These are phyloP conservation scores for Fusarium sp. DNA, from an alignment of 2,329 filamentous ascomycete species.

Conservation along the genomic window DNA sequence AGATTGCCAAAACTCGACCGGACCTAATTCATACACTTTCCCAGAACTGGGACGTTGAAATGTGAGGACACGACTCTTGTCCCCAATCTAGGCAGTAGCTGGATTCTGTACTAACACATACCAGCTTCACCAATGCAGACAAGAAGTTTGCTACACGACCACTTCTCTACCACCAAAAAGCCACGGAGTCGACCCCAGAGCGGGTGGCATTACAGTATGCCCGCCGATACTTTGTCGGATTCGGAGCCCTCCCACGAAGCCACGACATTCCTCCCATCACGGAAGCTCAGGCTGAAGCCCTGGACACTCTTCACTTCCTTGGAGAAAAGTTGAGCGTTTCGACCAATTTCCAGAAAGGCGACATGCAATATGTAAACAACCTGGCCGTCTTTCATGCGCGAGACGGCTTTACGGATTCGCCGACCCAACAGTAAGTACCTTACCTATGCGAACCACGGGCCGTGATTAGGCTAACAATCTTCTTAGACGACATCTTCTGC, in stretches of 20 bases:
- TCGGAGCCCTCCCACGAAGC: slow-evolving; percentile 56
- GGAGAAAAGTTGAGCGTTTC: slow-evolving; percentile 58
- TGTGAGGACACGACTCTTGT: slow-evolving; percentile 45
- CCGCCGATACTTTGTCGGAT: slow-evolving; percentile 34
- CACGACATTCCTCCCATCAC: slow-evolving; percentile 65
- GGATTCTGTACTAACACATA: accelerated
- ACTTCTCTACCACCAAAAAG: slow-evolving; percentile 19
- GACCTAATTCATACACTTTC: slow-evolving; percentile 68
- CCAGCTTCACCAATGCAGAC: slow-evolving; percentile 16
- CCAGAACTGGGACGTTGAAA: slow-evolving; percentile 58
- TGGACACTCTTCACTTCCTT: slow-evolving; percentile 62
- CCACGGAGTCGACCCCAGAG: not conserved
- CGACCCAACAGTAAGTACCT: slow-evolving; percentile 19
- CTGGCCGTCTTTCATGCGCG: slow-evolving; percentile 64
- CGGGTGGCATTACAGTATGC: slow-evolving; percentile 25
- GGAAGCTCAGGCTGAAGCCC: slow-evolving; percentile 63
- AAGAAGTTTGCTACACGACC: slow-evolving; percentile 21
- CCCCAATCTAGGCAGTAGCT: not conserved
- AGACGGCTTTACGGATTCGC: slow-evolving; percentile 54
- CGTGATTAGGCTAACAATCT: not conserved
- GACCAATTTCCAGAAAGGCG: slow-evolving; percentile 60
- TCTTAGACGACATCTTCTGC: slow-evolving; percentile 58
- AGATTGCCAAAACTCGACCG: slow-evolving; percentile 66
- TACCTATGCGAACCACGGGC: no score
- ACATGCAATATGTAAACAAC: slow-evolving; percentile 68